Evolutionary conservation across 805 yeast species (phyloP).

Genomic region (Monosporozyma aerobia): DNA sequence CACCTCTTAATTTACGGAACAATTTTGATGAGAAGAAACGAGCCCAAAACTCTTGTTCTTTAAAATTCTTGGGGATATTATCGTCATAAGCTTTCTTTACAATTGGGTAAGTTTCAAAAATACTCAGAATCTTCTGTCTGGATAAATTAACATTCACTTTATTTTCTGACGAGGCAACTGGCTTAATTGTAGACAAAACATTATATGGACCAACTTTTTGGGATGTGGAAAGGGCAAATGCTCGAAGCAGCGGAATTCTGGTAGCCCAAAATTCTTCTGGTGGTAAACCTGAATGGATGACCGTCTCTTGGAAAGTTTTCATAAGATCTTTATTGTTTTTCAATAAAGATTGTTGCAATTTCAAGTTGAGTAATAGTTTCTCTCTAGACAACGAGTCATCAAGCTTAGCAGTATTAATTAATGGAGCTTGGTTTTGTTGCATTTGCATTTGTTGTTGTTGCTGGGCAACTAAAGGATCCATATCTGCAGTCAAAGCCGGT

Average conservation of each 20-base stretch:
- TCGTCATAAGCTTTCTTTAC: constrained; percentile 85
- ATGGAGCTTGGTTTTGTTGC: constrained; percentile 14
- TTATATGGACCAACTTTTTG: constrained; percentile 92
- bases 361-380: constrained; percentile 57
- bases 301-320: constrained; percentile 78
- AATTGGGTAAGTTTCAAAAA: constrained; percentile 87
- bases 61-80: constrained; percentile 70
- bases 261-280: constrained; percentile 84
- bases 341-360: constrained; percentile 69
- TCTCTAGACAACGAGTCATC: constrained; percentile 45
- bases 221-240: constrained; percentile 73
- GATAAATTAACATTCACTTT: constrained; percentile 90
- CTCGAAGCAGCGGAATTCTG: constrained; percentile 66
- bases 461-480: neutral
- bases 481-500: constrained; percentile 1
- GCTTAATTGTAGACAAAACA: constrained; percentile 85
- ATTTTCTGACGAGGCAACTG: constrained; percentile 87
- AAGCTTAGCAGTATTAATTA: constrained; percentile 31
- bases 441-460: constrained; percentile 14
- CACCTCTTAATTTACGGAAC: constrained; percentile 84
- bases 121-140: constrained; percentile 78
- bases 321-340: constrained; percentile 60
- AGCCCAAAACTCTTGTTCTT: constrained; percentile 94
- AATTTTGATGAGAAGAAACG: constrained; percentile 85
- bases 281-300: constrained; percentile 64